Conservation (phyloP, 148 eudicot genomes). For the Camellia japonica region DNA sequence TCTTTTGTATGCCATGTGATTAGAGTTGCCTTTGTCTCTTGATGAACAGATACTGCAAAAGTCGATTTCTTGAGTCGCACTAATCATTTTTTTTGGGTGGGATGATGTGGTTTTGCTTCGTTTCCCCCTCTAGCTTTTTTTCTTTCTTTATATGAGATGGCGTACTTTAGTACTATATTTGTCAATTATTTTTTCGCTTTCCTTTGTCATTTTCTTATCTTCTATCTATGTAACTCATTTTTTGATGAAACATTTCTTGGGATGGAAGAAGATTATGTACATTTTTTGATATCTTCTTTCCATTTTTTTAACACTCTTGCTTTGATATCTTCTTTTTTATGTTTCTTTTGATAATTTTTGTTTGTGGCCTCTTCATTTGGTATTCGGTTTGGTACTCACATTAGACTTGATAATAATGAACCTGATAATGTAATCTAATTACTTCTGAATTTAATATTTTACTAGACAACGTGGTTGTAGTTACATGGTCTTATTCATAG, state of each 20-base stretch:
- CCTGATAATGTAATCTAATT: neutral
- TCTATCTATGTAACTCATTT: no score
- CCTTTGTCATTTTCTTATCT: no score
- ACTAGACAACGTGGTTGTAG: neutral
- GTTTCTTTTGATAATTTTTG: neutral
- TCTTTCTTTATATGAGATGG: no score
- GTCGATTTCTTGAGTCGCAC: no score
- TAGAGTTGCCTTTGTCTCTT: neutral
- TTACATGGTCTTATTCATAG: neutral
- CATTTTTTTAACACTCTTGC: neutral
- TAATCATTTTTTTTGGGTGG: no score
- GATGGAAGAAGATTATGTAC: no score
- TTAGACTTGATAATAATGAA: neutral
- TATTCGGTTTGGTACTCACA: neutral
- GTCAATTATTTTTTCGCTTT: no score
- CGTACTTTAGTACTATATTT: no score
- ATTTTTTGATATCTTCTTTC: neutral
- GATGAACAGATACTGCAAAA: neutral
- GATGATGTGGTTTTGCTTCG: no score
- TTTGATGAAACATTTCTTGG: no score
- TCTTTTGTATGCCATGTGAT: neutral
- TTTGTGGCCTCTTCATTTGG: conserved; percentile 6
- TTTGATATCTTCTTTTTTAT: neutral
- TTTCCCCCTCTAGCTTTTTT: no score
- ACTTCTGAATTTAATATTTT: neutral